phyloP scores from a whole-genome alignment of 495 filamentous ascomycete species.

The Neurospora sp. region DNA sequence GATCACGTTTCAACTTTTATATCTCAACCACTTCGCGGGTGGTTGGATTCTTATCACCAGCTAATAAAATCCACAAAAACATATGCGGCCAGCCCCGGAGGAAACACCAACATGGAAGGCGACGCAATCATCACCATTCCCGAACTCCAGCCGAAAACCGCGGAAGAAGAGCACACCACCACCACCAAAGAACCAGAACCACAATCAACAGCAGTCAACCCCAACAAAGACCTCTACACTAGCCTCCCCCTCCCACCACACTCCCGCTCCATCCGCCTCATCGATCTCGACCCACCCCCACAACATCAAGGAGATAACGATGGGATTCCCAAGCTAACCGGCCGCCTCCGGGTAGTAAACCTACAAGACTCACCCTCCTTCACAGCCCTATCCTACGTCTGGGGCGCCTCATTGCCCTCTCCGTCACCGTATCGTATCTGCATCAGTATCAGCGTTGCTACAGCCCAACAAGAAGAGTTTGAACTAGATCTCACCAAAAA shows the following conservation, averaged over 20 bases:
- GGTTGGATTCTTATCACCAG: too few species aligned
- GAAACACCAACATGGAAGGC: background rate
- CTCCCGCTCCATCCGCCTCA: background rate
- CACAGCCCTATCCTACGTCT: slow-evolving; percentile 5
- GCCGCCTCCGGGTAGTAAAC: slow-evolving; percentile 1
- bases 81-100: background rate
- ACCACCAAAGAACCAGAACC: background rate
- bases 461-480: too few species aligned
- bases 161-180: background rate
- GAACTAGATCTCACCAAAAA: too few species aligned
- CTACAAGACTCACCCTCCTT: background rate
- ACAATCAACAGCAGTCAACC: background rate
- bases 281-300: slow-evolving; percentile 1
- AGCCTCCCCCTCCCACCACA: background rate
- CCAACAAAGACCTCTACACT: too few species aligned
- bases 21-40: background rate
- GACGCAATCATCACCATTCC: background rate
- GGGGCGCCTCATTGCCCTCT: background rate
- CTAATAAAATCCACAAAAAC: too few species aligned
- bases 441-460: too few species aligned
- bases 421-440: background rate
- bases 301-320: too few species aligned
- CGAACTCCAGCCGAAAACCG: background rate
- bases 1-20: background rate
- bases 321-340: too few species aligned